Conservation (phyloP, 768 basidiomycete species). For the Gyrodon lividus region DNA sequence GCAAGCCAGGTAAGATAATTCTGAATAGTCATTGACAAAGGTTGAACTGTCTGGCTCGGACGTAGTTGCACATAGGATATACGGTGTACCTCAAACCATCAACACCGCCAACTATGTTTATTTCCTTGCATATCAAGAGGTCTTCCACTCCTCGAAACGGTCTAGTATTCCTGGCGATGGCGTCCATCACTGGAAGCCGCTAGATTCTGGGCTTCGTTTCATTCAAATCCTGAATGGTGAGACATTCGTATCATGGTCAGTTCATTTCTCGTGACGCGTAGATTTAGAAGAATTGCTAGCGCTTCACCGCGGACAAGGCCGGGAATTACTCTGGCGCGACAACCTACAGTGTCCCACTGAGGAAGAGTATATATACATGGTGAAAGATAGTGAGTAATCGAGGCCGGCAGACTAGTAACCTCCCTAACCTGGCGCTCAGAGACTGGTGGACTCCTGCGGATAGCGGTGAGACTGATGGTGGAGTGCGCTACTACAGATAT, state of each 20-base stretch:
- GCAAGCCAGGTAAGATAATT: constrained; percentile 64
- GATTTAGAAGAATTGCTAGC: constrained; percentile 65
- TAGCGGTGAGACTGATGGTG: constrained; percentile 96
- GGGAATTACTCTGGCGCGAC: constrained; percentile 93
- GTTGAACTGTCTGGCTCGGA: background rate
- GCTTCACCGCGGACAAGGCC: constrained; percentile 90
- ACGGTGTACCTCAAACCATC: constrained; percentile 93
- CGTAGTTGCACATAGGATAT: constrained; percentile 95
- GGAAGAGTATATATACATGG: constrained; percentile 94
- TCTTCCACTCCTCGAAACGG: constrained; percentile 40
- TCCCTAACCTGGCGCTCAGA: constrained; percentile 48
- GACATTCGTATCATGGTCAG: constrained; percentile 7
- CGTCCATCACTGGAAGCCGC: background rate
- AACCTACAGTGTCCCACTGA: constrained; percentile 88
- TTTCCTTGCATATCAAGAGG: constrained; percentile 88
- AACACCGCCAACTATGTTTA: constrained; percentile 97
- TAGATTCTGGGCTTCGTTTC: constrained; percentile 43
- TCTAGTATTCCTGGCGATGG: constrained; percentile 40
- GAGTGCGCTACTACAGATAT: constrained; percentile 66
- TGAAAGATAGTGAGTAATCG: constrained; percentile 75
- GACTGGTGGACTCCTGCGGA: constrained; percentile 88
- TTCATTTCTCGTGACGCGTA: background rate
- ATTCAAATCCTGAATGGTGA: constrained; percentile 75
- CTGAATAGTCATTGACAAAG: background rate
- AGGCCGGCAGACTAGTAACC: background rate